Evolutionary conservation across 106 monocot genomes (phyloP).

Genomic region (Dendrobium nobile): DNA sequence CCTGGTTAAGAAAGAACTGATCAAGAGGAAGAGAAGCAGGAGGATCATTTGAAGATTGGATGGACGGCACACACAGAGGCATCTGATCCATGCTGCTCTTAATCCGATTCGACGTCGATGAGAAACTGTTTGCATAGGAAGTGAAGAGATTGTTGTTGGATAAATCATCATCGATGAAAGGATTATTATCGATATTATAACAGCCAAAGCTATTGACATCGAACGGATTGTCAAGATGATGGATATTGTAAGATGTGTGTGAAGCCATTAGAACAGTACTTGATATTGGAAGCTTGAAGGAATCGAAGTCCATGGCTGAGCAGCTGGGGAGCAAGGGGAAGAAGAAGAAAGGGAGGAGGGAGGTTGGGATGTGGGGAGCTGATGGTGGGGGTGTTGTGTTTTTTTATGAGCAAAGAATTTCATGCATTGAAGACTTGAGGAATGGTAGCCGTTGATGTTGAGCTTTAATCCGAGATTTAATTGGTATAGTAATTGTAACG

Average conservation of each 20-base stretch:
- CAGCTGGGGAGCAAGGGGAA: not conserved
- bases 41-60: not conserved
- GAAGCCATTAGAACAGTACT: not conserved
- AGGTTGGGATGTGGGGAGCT: not conserved
- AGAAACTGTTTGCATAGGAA: not conserved
- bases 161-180: not conserved
- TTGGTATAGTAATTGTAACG: not conserved
- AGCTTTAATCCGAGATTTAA: not conserved
- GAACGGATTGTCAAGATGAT: not conserved
- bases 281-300: not conserved
- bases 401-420: not conserved
- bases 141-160: not conserved
- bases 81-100: not conserved
- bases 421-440: conserved; percentile 1
- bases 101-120: not conserved
- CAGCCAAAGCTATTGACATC: not conserved
- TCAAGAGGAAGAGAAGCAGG: not conserved
- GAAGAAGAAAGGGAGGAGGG: not conserved
- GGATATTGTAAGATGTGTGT: not conserved
- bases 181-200: not conserved
- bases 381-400: not conserved
- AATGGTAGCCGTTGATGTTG: not conserved
- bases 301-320: not conserved
- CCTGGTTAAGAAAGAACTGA: not conserved
- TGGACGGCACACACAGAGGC: not conserved